Evolutionary conservation across 176 grass and related monocot species (phyloP), one percentile per base, ranked within the genome.

Genomic region (Saccharum officinarum): DNA sequence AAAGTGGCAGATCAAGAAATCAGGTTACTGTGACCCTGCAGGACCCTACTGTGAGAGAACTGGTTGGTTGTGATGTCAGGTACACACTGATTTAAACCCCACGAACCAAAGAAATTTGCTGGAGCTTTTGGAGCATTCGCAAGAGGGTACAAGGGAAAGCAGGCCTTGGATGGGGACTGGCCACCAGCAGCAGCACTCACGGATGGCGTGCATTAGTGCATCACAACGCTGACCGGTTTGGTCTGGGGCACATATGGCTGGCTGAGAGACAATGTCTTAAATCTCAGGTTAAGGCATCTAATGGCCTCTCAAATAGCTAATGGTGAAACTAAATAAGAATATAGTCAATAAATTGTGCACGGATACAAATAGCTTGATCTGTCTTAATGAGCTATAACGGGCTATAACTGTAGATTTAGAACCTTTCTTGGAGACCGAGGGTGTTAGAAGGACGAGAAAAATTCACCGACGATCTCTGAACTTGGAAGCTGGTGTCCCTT

Each of bases 141-240:
- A 61, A 49, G 78, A 85, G 38, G 83, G 80, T 77, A 76, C 78
- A 69, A 61, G 47, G 88, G 67, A 89, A 75, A 83, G 82, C 77
- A 85, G 64, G 76, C 50, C 80, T 84, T 22, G 16, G 92, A 94
- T 88, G 45, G 36, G 57, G 92, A 94, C 92, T 67, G 78, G 61
- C 72, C 50, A 94, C 92, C 89, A 10, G 49, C 71, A 94, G 55
- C 40, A 76, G 72, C 59, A 77, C 54, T 25, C 80, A 46, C 23
- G 71, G 70, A 76, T 76, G 63, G 63, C 49, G 34, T 73, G 70
- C 55, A 57, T 57, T n/a, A 10, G 55, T 59, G 41, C n/a, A 45
- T 25, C 11, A 25, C 40, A 72, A 73, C 8, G 42, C 34, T 42
- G 23, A 52, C 31, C 40, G 85, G 28, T 70, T 2, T 74, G 78